phyloP scores from a whole-genome alignment of 768 basidiomycete genomes.

The Amanita rimosa region DNA sequence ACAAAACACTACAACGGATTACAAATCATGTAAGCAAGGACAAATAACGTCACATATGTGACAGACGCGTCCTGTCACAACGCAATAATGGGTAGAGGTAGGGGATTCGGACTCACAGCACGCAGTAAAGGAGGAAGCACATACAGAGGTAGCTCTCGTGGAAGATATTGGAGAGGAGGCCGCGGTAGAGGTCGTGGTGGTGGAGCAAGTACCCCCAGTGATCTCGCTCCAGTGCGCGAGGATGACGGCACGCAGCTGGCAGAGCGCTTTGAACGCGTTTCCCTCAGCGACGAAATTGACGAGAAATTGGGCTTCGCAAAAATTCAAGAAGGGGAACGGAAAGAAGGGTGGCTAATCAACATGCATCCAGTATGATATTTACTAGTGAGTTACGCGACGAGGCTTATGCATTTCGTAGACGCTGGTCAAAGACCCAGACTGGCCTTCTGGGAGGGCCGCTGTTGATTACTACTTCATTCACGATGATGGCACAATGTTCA shows the following conservation, averaged over 20 bases:
- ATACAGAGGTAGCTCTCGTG: constrained; percentile 37
- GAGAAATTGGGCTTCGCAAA: constrained; percentile 84
- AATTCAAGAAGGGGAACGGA: constrained; percentile 65
- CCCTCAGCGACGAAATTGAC: constrained; percentile 77
- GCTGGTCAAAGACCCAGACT: constrained; percentile 74
- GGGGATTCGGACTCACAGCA: constrained; percentile 45
- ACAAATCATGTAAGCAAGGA: background rate
- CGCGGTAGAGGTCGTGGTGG: constrained; percentile 44
- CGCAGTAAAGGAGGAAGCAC: constrained; percentile 33
- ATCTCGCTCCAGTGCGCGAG: constrained; percentile 55
- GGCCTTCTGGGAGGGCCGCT: constrained; percentile 75
- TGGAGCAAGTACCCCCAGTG: constrained; percentile 22
- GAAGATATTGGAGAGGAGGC: constrained; percentile 42
- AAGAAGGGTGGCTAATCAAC: constrained; percentile 93
- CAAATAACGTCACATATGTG: background rate
- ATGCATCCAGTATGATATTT: constrained; percentile 82
- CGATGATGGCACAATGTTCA: constrained; percentile 95
- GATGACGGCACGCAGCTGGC: constrained; percentile 85
- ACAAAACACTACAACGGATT: background rate
- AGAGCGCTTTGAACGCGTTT: constrained; percentile 76
- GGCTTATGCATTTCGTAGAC: constrained; percentile 36
- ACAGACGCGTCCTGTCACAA: constrained; percentile 12
- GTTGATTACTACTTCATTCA: constrained; percentile 98
- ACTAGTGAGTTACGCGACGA: background rate
- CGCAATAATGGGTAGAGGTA: constrained; percentile 36